Evolutionary conservation across 768 basidiomycete species (phyloP).

Genomic region (Agrocybe pediades): DNA sequence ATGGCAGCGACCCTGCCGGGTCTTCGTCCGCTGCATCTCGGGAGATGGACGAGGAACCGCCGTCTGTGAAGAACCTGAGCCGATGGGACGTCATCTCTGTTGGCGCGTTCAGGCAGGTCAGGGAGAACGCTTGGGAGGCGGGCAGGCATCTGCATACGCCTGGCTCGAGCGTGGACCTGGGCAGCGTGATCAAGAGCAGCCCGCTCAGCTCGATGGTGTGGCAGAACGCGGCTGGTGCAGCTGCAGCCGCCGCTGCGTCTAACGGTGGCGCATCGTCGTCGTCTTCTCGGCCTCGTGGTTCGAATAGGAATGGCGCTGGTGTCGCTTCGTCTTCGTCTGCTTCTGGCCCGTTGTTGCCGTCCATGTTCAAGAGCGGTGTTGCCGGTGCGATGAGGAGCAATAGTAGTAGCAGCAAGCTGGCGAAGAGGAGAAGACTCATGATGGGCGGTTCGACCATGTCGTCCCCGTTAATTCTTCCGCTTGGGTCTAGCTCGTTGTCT

Average conservation of each 20-base stretch:
- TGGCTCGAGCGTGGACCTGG: slow-evolving; percentile 40
- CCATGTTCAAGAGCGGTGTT: not conserved
- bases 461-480: slow-evolving; percentile 37
- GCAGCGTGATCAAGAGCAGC: slow-evolving; percentile 54
- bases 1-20: not conserved
- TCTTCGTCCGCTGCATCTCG: slow-evolving; percentile 24
- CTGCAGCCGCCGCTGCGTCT: not conserved
- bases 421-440: slow-evolving; percentile 27
- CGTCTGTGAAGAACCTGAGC: slow-evolving; percentile 47
- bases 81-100: slow-evolving; percentile 80
- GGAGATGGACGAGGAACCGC: slow-evolving; percentile 25
- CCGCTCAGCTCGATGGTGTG: slow-evolving; percentile 61
- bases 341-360: not conserved
- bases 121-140: slow-evolving; percentile 37
- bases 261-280: not conserved
- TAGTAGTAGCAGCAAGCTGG: slow-evolving; percentile 26
- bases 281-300: not conserved
- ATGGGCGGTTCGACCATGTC: slow-evolving; percentile 27
- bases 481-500: slow-evolving; percentile 51
- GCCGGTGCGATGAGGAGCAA: slow-evolving; percentile 9
- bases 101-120: slow-evolving; percentile 69
- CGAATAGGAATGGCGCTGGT: not conserved
- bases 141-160: slow-evolving; percentile 24
- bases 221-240: slow-evolving; percentile 27
- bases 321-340: not conserved